A percentile compares a stretch with the other conserved stretches of the same genome.
Conservation (phyloP, 208 protist genomes). For the Acanthamoeba comandoni region DNA sequence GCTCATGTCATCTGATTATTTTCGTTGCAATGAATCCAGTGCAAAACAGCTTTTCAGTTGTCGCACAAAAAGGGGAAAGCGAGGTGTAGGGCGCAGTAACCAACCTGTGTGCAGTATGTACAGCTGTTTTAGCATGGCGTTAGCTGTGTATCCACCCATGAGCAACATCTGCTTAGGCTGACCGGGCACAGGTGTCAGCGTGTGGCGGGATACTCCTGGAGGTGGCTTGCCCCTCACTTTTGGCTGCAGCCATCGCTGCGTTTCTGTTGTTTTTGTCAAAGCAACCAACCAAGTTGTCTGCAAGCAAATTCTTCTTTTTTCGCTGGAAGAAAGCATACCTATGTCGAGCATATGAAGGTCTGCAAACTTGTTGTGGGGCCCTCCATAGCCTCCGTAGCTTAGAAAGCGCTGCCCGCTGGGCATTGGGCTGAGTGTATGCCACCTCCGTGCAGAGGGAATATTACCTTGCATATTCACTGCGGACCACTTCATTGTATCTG, state of each 20-base stretch:
- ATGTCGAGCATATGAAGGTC: constrained; percentile 35
- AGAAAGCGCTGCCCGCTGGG: neutral
- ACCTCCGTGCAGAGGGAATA: constrained; percentile 1
- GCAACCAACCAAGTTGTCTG: neutral
- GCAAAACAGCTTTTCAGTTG: neutral
- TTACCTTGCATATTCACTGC: neutral
- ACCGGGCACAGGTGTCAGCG: constrained; percentile 31
- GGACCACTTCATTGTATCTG: constrained; percentile 68
- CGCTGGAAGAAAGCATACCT: neutral
- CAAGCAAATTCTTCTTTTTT: neutral
- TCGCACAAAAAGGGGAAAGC: neutral
- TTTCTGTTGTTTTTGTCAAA: neutral
- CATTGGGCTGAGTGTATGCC: constrained; percentile 38
- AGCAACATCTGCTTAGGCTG: constrained; percentile 44
- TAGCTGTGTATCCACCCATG: constrained; percentile 22
- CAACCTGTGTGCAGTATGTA: constrained; percentile 53
- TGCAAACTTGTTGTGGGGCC: neutral
- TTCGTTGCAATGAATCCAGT: neutral
- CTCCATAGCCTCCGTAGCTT: constrained; percentile 48
- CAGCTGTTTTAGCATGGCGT: neutral
- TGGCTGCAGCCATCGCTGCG: constrained; percentile 25
- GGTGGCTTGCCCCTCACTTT: neutral
- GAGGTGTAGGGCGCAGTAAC: neutral
- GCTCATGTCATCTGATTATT: constrained; percentile 2
- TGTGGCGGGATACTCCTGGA: neutral